phyloP scores from a whole-genome alignment of 2,329 filamentous ascomycete genomes.

The Talaromyces sp. region DNA sequence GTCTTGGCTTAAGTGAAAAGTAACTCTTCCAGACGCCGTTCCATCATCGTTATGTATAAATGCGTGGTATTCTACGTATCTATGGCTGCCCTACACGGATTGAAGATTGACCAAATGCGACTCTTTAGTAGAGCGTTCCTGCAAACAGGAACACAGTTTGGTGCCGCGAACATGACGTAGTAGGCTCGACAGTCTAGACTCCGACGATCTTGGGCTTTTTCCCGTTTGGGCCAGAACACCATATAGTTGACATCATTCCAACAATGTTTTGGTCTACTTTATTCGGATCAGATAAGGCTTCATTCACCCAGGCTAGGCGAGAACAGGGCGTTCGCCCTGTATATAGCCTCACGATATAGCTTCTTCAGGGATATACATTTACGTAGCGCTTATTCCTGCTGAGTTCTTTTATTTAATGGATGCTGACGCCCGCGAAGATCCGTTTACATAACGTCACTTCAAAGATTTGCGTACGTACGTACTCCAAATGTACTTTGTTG shows the following conservation, averaged over 20 bases:
- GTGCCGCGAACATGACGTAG: neutral
- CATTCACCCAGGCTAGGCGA: neutral
- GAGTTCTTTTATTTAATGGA: neutral
- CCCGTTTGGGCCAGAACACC: neutral
- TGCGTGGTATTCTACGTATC: neutral
- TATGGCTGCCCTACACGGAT: neutral
- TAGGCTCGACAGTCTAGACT: conserved; percentile 1
- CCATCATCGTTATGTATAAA: neutral
- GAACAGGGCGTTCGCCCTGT: neutral
- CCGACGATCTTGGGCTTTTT: neutral
- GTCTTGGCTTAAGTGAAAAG: neutral
- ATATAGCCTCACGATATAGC: neutral
- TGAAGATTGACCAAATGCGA: neutral
- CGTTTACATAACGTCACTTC: neutral
- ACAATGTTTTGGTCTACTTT: neutral
- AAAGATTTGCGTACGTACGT: neutral
- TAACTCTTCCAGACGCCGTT: neutral
- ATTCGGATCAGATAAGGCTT: neutral
- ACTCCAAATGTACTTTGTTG: neutral
- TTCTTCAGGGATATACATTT: neutral
- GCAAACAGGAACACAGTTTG: neutral
- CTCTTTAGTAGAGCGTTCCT: neutral
- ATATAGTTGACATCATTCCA: neutral
- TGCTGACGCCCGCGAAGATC: neutral
- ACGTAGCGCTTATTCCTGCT: neutral